Evolutionary conservation across 495 filamentous ascomycete species (phyloP), one percentile per base, ranked within the genome.

Genomic region (Xylaria venustula): DNA sequence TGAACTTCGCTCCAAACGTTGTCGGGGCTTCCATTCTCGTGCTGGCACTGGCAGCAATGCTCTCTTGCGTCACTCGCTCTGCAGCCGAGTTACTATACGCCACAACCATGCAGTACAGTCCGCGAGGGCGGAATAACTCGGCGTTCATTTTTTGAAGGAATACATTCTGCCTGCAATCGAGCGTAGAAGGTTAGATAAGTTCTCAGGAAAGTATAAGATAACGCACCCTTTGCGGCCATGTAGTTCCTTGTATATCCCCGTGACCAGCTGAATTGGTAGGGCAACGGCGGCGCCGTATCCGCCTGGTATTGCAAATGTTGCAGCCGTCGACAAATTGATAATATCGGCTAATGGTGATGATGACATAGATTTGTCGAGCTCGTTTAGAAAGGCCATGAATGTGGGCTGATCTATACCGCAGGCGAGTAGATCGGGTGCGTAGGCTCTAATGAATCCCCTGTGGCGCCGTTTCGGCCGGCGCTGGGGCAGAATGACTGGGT

Each of bases 81-180:
- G 58, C 44, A 17, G 63, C 46, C 20, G 63, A 53, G 7, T 57
- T 54, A 7, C 50, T 80, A 69, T 81, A 87, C 8, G 82, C 82
- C 81, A 88, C 84, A 34, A 88, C 71, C 5, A 88, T 67, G 54
- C 79, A 83, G 67, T 80, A 86, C 0, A 88, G 75, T 7, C 85
- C 86, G 17, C 79, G 81, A 0, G 85, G 85, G 28, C 73, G 74
- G 71, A 87, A 88, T 45, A 86, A 77, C 34, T 82, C 73, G 7
- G 80, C 69, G 69, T 88, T 88, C 67, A 85, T 79, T 52, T 76
- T 74, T 40, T 81, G 73, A 15, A 88, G 77, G 72, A 81, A 87
- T 1, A 56, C 71, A 55, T 85, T 87, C 5, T 80, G 78, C 46
- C 83, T 79, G 45, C 42, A 12, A 54, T 40, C 2, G 4, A 54